Evolutionary conservation across 202 grass and related monocot genomes (phyloP).

Genomic region (Setaria viridis): DNA sequence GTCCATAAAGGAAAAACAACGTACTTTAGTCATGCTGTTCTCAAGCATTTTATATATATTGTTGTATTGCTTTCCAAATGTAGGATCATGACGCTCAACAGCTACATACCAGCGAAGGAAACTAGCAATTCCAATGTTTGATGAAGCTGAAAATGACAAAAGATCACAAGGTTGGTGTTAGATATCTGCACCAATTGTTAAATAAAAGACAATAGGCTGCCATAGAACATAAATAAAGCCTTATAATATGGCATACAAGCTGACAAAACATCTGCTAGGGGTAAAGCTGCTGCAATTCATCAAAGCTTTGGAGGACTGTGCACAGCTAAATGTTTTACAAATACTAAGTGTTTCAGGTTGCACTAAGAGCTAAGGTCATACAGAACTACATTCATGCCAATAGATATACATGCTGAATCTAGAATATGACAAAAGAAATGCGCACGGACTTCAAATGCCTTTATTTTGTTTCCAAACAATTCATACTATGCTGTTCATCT

Average conservation of each 20-base stretch:
- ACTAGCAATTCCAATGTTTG: conserved; percentile 98
- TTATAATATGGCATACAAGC: not conserved
- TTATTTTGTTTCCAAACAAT: not conserved
- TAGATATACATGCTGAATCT: not conserved
- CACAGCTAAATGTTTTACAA: not conserved
- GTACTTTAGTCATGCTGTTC: conserved; percentile 87
- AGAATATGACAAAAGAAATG: not conserved
- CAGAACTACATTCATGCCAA: not conserved
- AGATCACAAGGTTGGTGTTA: not conserved
- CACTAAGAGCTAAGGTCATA: not conserved
- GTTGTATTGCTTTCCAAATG: conserved; percentile 77
- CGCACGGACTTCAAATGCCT: not conserved
- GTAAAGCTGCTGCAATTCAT: not conserved
- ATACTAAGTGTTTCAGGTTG: not conserved
- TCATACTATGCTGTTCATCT: not conserved
- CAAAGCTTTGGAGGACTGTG: not conserved
- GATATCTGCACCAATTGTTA: no score
- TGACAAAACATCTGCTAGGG: not conserved
- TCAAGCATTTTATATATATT: conserved; percentile 90
- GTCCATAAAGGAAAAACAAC: conserved; percentile 1
- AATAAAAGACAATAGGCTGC: no score
- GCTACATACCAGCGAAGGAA: conserved; percentile 94
- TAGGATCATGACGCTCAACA: conserved; percentile 77
- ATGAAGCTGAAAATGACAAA: conserved; percentile 68
- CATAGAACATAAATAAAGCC: no score